A percentile compares a stretch with the other conserved stretches of the same genome.
Evolutionary conservation across 1,139 yeast species (phyloP).

Genomic region (Sugiyamaella castrensis): DNA sequence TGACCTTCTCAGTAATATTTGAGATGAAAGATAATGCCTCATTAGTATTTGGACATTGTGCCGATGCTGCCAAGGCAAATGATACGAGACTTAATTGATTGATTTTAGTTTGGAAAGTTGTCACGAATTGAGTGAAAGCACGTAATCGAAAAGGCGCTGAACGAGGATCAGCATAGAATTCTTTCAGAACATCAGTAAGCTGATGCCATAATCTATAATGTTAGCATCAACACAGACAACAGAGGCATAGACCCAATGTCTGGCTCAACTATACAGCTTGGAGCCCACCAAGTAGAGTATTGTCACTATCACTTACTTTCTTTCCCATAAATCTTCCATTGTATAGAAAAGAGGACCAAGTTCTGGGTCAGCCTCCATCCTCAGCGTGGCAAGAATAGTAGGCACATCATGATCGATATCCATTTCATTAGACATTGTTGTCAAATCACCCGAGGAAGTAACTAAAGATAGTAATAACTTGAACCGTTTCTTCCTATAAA

Average conservation of each 20-base stretch:
- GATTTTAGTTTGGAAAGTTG: conserved; percentile 63
- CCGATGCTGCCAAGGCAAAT: conserved; percentile 61
- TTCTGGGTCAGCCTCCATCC: conserved; percentile 65
- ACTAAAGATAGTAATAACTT: no score
- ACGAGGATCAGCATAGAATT: conserved; percentile 54
- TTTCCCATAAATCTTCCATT: conserved; percentile 82
- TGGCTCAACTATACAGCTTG: no score
- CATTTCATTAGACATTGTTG: conserved; percentile 23
- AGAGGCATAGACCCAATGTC: no score
- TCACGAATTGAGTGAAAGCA: conserved; percentile 69
- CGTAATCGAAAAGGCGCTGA: conserved; percentile 57
- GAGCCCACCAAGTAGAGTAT: no score
- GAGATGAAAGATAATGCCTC: conserved; percentile 58
- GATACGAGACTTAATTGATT: conserved; percentile 77
- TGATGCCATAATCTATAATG: conserved; percentile 55
- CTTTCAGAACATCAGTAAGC: conserved; percentile 65
- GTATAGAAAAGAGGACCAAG: conserved; percentile 65
- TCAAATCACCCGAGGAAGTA: no score
- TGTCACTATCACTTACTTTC: conserved; percentile 53
- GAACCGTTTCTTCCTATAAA: no score
- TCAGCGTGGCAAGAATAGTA: conserved; percentile 64
- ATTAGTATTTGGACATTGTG: conserved; percentile 44
- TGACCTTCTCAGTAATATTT: conserved; percentile 50
- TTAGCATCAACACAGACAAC: no score
- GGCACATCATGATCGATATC: conserved; percentile 43